These are phyloP conservation scores for Xylariales sp. DNA, from an alignment of 2,329 filamentous ascomycete genomes.

Conservation along the genomic window DNA sequence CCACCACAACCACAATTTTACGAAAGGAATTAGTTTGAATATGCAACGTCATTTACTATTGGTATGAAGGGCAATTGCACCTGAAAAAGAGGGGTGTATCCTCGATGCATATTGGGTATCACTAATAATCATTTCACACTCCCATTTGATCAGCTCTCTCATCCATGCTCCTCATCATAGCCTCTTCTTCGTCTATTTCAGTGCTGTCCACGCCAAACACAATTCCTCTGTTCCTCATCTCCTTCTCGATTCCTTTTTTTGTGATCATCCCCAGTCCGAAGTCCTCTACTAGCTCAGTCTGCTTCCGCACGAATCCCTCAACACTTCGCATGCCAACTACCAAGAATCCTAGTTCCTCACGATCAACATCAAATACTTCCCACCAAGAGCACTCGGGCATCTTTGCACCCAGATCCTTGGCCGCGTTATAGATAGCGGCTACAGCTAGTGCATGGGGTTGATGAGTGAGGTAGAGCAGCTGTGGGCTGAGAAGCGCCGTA, in stretches of 20 bases:
- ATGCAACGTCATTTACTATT: too few relatives aligned
- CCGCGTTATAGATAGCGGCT: slow-evolving; percentile 86
- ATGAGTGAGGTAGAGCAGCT: slow-evolving; percentile 86
- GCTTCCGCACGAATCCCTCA: slow-evolving; percentile 61
- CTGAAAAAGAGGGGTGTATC: too few relatives aligned
- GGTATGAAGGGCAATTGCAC: too few relatives aligned
- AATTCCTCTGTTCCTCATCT: slow-evolving; percentile 52
- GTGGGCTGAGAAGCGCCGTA: slow-evolving; percentile 77
- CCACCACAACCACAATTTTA: too few relatives aligned
- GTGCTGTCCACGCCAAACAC: slow-evolving; percentile 7
- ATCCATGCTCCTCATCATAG: slow-evolving; percentile 9
- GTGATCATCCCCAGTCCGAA: slow-evolving; percentile 48
- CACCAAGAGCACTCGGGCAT: slow-evolving; percentile 88
- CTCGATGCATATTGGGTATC: too few relatives aligned
- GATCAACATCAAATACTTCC: slow-evolving; percentile 95
- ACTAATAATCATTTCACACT: too few relatives aligned
- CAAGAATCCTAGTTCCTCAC: slow-evolving; percentile 90
- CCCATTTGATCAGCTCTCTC: slow-evolving; percentile 8
- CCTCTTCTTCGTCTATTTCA: slow-evolving; percentile 8
- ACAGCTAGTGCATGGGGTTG: slow-evolving; percentile 83
- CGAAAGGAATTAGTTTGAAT: too few relatives aligned
- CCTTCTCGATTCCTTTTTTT: slow-evolving; percentile 51
- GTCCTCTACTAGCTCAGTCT: slow-evolving; percentile 51
- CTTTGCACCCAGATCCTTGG: slow-evolving; percentile 69
- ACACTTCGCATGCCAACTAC: slow-evolving; percentile 82